Conservation (phyloP, 2,329 filamentous ascomycete species). For the Alternaria longipes region DNA sequence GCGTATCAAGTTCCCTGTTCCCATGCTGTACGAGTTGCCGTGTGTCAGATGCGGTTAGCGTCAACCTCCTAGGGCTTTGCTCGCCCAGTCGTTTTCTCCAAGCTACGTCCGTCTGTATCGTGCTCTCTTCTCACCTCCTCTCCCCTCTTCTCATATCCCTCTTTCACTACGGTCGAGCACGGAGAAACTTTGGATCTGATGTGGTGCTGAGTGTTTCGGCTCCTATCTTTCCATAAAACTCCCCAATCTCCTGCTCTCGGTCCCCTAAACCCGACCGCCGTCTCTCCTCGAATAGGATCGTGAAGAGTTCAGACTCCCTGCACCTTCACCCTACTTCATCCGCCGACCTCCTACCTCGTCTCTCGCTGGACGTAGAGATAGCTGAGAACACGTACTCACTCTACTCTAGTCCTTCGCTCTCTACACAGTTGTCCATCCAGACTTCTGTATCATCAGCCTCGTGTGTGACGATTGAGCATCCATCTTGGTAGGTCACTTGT, state of each 20-base stretch:
- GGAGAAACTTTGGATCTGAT: conserved; percentile 50
- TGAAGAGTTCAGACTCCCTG: conserved; percentile 45
- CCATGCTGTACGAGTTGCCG: conserved; percentile 44
- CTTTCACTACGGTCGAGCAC: conserved; percentile 50
- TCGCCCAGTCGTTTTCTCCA: conserved; percentile 49
- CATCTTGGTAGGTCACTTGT: conserved; percentile 38
- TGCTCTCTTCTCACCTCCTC: conserved; percentile 41
- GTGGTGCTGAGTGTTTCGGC: conserved; percentile 48
- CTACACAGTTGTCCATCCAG: conserved; percentile 45
- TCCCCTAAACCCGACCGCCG: conserved; percentile 46
- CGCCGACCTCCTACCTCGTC: conserved; percentile 28
- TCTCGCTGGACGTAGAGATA: conserved; percentile 46
- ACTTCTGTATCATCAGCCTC: conserved; percentile 39
- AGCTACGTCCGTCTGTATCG: conserved; percentile 47
- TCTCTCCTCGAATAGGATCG: conserved; percentile 47
- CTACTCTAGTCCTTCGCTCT: conserved; percentile 52
- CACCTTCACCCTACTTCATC: conserved; percentile 38
- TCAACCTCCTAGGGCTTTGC: conserved; percentile 40
- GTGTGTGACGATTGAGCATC: conserved; percentile 31
- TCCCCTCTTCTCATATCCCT: conserved; percentile 39
- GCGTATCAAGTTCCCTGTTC: conserved; percentile 35
- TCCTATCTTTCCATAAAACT: conserved; percentile 48
- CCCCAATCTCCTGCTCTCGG: conserved; percentile 49
- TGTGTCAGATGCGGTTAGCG: conserved; percentile 29
- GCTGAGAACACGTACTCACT: conserved; percentile 35